Percentiles rank a stretch among this genome's conserved stretches.
Evolutionary conservation across 257 asterid genomes (phyloP).

Genomic region (Primulina huaijiensis): DNA sequence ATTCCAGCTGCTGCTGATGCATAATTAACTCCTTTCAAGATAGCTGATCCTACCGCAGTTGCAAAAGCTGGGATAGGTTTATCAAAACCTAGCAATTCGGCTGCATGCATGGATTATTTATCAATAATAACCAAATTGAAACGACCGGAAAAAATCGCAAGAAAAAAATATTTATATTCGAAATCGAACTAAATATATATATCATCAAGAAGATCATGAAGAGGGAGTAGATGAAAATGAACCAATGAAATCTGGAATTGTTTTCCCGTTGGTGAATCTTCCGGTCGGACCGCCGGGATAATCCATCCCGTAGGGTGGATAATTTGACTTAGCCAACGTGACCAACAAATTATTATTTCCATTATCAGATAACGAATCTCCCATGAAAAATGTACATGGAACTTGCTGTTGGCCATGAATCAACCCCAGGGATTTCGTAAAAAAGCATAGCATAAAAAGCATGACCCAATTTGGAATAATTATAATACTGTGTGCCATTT

Average conservation of each 20-base stretch:
- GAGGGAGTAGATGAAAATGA: not conserved
- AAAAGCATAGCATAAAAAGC: slow-evolving; percentile 12
- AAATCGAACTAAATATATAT: too few species aligned
- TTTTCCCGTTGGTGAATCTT: slow-evolving; percentile 45
- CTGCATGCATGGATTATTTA: slow-evolving; percentile 25
- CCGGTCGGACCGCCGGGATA: slow-evolving; percentile 48
- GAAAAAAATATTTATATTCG: too few species aligned
- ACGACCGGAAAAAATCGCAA: too few species aligned
- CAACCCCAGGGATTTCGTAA: not conserved
- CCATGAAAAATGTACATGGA: slow-evolving; percentile 45
- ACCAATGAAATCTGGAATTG: slow-evolving; percentile 40
- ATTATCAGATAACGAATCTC: slow-evolving; percentile 54
- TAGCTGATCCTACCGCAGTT: slow-evolving; percentile 24
- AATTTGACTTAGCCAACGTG: slow-evolving; percentile 44
- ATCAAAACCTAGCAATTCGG: slow-evolving; percentile 38
- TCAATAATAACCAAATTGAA: too few species aligned
- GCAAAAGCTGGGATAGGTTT: slow-evolving; percentile 41
- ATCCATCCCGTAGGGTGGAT: slow-evolving; percentile 62
- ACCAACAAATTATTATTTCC: slow-evolving; percentile 51
- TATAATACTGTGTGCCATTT: too few species aligned
- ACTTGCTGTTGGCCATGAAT: slow-evolving; percentile 31
- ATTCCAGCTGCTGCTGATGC: slow-evolving; percentile 71
- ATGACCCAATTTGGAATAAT: not conserved
- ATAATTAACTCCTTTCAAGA: slow-evolving; percentile 54
- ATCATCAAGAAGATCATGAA: too few species aligned